phyloP scores from a whole-genome alignment of 2,329 filamentous ascomycete genomes.

The Furcasterigmium furcatum region DNA sequence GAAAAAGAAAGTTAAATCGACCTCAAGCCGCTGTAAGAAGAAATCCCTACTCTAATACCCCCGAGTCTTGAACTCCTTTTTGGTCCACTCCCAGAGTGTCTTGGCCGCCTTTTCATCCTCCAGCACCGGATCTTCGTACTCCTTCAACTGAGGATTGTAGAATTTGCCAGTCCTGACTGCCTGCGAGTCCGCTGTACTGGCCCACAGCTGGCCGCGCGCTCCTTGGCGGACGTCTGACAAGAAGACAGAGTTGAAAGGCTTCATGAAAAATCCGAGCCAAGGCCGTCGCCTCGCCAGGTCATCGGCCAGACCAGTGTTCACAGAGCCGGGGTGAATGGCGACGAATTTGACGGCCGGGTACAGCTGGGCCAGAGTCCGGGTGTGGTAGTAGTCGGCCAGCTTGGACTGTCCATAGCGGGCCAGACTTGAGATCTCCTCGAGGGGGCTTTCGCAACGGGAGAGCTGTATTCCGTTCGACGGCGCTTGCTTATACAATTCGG shows the following conservation, averaged over 20 bases:
- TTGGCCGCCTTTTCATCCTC: slow-evolving; percentile 12
- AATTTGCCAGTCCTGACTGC: neutral
- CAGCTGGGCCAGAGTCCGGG: slow-evolving; percentile 20
- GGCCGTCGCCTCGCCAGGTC: slow-evolving; percentile 12
- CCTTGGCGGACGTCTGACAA: neutral
- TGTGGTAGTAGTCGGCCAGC: slow-evolving; percentile 24
- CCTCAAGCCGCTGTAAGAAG: too few relatives aligned
- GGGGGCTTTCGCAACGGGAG: slow-evolving; percentile 18
- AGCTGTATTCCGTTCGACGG: slow-evolving; percentile 22
- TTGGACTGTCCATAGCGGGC: slow-evolving; percentile 26
- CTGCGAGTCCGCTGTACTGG: neutral
- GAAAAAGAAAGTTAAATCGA: too few relatives aligned
- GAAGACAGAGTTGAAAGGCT: neutral
- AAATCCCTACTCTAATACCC: slow-evolving; percentile 1
- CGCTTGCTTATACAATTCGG: slow-evolving; percentile 15
- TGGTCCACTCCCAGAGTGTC: slow-evolving; percentile 31
- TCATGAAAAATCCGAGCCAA: neutral
- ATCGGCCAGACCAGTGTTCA: slow-evolving; percentile 21
- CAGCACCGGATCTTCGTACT: slow-evolving; percentile 19
- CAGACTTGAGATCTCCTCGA: slow-evolving; percentile 6
- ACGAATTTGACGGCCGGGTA: slow-evolving; percentile 20
- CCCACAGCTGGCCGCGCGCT: neutral
- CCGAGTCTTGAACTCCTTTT: slow-evolving; percentile 21
- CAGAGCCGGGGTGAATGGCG: slow-evolving; percentile 22
- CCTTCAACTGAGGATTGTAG: neutral